Evolutionary conservation across 805 yeast genomes (phyloP).

Genomic region (Wickerhamomyces chambardii): DNA sequence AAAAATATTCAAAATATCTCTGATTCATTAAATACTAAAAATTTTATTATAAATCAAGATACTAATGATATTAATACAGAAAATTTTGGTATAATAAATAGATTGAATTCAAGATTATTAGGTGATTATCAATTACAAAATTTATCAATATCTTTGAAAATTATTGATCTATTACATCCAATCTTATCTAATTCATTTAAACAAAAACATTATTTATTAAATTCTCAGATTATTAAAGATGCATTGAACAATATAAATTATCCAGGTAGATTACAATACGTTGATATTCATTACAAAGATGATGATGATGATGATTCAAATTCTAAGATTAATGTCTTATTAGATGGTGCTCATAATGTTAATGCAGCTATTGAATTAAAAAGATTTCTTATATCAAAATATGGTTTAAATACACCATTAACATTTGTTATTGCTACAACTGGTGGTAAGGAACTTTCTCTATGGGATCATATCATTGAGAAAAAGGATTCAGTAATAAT

Average conservation of each 20-base stretch:
- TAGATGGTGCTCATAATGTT: conserved; percentile 93
- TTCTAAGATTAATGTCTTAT: conserved; percentile 27
- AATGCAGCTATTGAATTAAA: conserved; percentile 74
- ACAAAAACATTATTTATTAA: conserved; percentile 8
- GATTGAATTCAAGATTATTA: conserved; percentile 41
- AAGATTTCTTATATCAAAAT: conserved; percentile 32
- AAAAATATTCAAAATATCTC: conserved; percentile 34
- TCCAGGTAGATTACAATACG: conserved; percentile 81
- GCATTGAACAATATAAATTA: conserved; percentile 57
- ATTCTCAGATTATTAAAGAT: conserved; percentile 26
- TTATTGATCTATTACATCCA: conserved; percentile 30
- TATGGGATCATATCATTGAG: conserved; percentile 42
- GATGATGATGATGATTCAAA: conserved; percentile 12
- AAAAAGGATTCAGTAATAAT: conserved; percentile 49
- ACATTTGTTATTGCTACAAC: conserved; percentile 70
- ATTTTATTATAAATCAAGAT: conserved; percentile 10
- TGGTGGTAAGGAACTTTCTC: conserved; percentile 52
- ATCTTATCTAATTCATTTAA: conserved; percentile 13
- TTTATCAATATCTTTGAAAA: conserved; percentile 54
- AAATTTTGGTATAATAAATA: conserved; percentile 18
- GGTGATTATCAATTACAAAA: conserved; percentile 73
- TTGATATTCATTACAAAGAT: conserved; percentile 21
- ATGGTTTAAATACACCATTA: conserved; percentile 11
- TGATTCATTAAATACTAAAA: conserved; percentile 15
- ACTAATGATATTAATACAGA: conserved; percentile 11